Percentiles rank a stretch among this genome's conserved stretches.
phyloP scores from a whole-genome alignment of 345 rosid genomes.

The Eucalyptus brandiana region DNA sequence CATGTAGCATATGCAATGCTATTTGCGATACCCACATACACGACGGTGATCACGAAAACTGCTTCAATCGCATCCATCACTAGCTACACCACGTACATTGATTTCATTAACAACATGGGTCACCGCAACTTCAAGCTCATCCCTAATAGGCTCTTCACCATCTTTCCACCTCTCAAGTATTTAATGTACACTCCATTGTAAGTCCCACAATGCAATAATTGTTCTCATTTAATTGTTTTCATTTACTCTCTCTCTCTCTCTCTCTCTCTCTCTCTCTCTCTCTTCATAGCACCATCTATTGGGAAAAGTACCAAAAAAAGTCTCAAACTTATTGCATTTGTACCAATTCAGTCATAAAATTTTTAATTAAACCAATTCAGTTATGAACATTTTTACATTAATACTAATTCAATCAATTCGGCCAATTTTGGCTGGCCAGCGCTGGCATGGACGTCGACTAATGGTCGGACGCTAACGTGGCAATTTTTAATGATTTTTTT shows the following conservation, averaged over 20 bases:
- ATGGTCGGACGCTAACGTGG: no score
- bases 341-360: no score
- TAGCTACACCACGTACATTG: conserved; percentile 16
- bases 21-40: conserved; percentile 14
- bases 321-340: no score
- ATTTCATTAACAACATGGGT: conserved; percentile 36
- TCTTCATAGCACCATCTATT: no score
- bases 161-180: conserved; percentile 37
- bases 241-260: neutral
- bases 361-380: no score
- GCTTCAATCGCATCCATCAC: neutral
- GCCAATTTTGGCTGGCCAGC: no score
- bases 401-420: no score
- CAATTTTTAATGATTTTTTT: no score
- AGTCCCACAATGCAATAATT: neutral
- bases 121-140: conserved; percentile 47
- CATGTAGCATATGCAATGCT: conserved; percentile 14
- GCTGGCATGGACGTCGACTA: no score
- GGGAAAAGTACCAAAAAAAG: no score
- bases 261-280: no score
- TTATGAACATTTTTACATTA: no score
- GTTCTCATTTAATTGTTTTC: neutral
- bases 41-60: neutral
- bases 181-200: conserved; percentile 48
- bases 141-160: conserved; percentile 19